phyloP scores from a whole-genome alignment of 257 asterid genomes.

The Knoxia roxburghii region DNA sequence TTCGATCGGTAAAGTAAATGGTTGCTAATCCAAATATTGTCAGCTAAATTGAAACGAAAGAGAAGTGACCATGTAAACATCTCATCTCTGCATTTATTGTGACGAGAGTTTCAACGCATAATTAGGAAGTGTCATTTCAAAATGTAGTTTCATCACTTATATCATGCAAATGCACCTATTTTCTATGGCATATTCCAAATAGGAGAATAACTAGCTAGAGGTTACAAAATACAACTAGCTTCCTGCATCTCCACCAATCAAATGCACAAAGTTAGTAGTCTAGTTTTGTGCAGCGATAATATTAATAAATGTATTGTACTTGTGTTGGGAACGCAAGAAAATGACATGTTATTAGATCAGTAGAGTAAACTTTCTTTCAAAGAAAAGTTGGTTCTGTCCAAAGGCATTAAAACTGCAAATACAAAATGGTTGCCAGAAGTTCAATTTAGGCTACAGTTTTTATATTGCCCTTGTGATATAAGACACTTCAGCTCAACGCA shows the following conservation, averaged over 20 bases:
- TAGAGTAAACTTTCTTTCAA: background rate
- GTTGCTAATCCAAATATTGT: background rate
- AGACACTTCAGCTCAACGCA: background rate
- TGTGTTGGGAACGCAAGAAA: background rate
- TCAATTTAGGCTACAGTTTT: background rate
- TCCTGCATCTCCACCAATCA: background rate
- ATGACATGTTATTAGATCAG: background rate
- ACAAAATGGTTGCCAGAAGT: background rate
- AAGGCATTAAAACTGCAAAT: background rate
- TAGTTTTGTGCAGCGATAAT: background rate
- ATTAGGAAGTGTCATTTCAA: background rate
- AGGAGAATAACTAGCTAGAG: background rate
- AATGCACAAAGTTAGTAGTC: background rate
- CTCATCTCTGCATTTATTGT: background rate
- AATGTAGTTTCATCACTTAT: background rate
- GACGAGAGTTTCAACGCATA: no score
- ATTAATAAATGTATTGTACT: background rate
- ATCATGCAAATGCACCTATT: background rate
- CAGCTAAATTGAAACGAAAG: background rate
- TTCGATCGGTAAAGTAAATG: background rate
- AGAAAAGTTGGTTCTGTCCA: background rate
- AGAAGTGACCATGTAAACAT: background rate
- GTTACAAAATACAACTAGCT: background rate
- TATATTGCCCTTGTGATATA: background rate
- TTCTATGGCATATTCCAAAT: background rate